Evolutionary conservation across 768 basidiomycete genomes (phyloP), one percentile per base, ranked within the genome.

Genomic region (Piloderma croceum): DNA sequence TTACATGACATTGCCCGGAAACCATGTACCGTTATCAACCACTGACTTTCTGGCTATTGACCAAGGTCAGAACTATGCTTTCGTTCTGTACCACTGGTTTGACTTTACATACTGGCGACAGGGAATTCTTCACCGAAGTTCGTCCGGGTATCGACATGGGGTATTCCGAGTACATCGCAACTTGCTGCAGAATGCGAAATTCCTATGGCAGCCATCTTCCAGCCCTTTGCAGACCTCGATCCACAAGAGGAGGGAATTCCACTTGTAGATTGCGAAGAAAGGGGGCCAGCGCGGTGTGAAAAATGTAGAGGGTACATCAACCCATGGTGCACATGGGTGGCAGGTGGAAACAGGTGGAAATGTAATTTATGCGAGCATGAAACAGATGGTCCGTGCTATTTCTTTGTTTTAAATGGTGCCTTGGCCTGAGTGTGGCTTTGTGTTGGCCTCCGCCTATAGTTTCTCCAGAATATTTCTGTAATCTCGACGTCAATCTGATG

Each of bases 41-140:
- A 84, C 90, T 0, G 88, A 94, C 51, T 94, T 77, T 51, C 67
- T 82, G 42, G 81, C 88, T n/a, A 73, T 97, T 42, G 94, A 99
- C 65, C 91, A 98, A 74, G 94, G 82, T 75, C 40, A 43, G 61
- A 19, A n/a, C n/a, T n/a, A n/a, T 11, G 41, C 32, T 12, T 42
- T 17, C 27, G 6, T 15, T 32, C 3, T 31, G 6, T 7, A n/a
- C 12, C 35, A 15, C 15, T 23, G 7, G 13, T 19, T n/a, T 22
- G 17, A 10, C 13, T 36, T 22, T 29, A 40, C n/a, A 18, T 35
- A 41, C 25, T 22, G 23, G 23, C 29, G 24, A 12, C 24, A 27
- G 81, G 94, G 43, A 97, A 94, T 63, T 87, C 91, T 3, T 88
- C 86, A 11, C 96, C 96, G 6, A 86, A 87, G 54, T 90, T 86